These are phyloP conservation scores for Cavenderia fasciculata DNA, from an alignment of 78 protist species.

Conservation along the genomic window DNA sequence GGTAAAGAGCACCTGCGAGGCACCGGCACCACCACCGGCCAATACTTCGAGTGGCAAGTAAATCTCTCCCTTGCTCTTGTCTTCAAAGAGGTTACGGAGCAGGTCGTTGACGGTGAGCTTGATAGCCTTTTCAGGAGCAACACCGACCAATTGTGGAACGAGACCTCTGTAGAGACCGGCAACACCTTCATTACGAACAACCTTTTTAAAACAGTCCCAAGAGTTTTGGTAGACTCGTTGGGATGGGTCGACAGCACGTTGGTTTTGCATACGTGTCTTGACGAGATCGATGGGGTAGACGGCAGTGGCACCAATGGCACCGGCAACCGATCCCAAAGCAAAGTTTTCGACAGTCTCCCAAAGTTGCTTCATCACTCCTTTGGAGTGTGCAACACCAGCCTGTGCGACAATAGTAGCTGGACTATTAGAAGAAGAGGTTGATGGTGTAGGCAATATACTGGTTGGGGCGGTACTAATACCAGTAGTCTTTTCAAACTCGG, in stretches of 20 bases:
- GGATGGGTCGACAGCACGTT: conserved; percentile 72
- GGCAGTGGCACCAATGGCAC: conserved; percentile 86
- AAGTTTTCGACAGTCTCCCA: conserved; percentile 56
- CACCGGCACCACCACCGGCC: conserved; percentile 90
- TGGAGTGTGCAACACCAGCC: neutral
- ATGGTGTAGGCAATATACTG: neutral
- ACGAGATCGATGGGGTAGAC: conserved; percentile 90
- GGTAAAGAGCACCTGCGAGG: conserved; percentile 86
- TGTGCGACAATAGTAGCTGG: neutral
- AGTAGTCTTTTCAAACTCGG: conserved; percentile 46
- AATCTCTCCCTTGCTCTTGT: conserved; percentile 79
- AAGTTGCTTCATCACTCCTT: conserved; percentile 8
- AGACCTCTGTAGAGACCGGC: conserved; percentile 85
- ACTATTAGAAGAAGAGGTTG: no score
- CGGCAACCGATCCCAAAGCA: conserved; percentile 86
- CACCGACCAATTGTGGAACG: conserved; percentile 90
- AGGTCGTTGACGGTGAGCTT: conserved; percentile 87
- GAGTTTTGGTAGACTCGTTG: conserved; percentile 73
- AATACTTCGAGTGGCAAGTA: conserved; percentile 86
- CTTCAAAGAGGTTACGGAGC: conserved; percentile 71
- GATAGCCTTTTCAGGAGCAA: conserved; percentile 93
- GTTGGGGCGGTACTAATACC: conserved; percentile 15
- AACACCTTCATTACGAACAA: conserved; percentile 75
- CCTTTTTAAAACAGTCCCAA: conserved; percentile 86
- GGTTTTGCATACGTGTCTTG: conserved; percentile 88